Conservation (phyloP, 2,329 filamentous ascomycete species). For the Colletotrichum navitas region DNA sequence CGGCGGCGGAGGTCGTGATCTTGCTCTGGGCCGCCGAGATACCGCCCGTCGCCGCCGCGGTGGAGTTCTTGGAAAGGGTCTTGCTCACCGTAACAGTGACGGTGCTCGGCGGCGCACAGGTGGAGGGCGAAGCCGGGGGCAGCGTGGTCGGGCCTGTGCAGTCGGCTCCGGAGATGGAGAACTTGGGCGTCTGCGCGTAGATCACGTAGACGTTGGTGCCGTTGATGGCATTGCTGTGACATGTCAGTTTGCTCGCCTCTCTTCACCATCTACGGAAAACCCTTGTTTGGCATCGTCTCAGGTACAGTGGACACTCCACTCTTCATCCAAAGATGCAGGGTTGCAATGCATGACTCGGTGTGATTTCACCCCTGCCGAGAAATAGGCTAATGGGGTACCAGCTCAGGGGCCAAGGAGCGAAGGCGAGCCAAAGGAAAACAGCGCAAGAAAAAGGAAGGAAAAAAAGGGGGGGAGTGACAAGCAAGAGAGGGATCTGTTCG, state of each 20-base stretch:
- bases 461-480: slow-evolving; percentile 41
- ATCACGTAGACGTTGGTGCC: slow-evolving; percentile 60
- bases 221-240: slow-evolving; percentile 55
- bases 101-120: slow-evolving; percentile 46
- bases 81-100: slow-evolving; percentile 46
- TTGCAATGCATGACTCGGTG: slow-evolving; percentile 12
- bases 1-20: slow-evolving; percentile 30
- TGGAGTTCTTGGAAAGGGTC: slow-evolving; percentile 41
- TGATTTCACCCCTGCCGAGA: background rate
- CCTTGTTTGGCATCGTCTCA: background rate
- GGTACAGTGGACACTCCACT: slow-evolving; percentile 10
- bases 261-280: background rate
- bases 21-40: slow-evolving; percentile 29
- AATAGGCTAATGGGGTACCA: background rate
- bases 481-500: background rate
- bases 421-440: background rate
- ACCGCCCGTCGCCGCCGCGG: slow-evolving; percentile 39
- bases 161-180: slow-evolving; percentile 50
- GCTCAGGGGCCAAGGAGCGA: slow-evolving; percentile 4
- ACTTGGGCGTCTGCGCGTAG: slow-evolving; percentile 56
- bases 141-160: slow-evolving; percentile 47
- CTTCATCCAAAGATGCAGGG: slow-evolving; percentile 18
- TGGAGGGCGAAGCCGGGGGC: slow-evolving; percentile 44
- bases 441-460: background rate
- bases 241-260: background rate